Conservation (phyloP, 805 yeast species). For the Zygosaccharomyces bailii region DNA sequence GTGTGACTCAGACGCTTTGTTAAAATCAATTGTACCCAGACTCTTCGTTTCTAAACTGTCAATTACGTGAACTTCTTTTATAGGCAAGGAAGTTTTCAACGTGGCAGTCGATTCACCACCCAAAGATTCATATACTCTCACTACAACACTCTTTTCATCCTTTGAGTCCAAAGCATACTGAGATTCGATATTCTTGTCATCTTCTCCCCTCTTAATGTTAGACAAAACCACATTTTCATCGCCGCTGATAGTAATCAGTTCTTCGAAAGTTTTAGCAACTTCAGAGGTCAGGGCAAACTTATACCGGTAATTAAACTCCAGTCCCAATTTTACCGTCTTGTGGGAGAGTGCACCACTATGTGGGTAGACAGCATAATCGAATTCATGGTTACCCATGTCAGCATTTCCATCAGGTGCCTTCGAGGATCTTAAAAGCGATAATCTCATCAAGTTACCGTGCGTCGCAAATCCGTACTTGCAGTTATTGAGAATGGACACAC, state of each 20-base stretch:
- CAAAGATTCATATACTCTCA: constrained; percentile 80
- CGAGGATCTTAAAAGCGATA: constrained; percentile 83
- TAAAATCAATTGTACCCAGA: constrained; percentile 39
- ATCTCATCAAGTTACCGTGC: constrained; percentile 87
- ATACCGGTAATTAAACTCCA: constrained; percentile 66
- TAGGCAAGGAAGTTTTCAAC: constrained; percentile 45
- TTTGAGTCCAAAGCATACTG: constrained; percentile 44
- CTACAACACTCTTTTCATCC: constrained; percentile 52
- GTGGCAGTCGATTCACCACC: constrained; percentile 70
- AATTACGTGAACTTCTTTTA: constrained; percentile 50
- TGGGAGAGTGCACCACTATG: constrained; percentile 65
- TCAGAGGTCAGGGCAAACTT: constrained; percentile 22
- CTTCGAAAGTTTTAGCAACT: constrained; percentile 22
- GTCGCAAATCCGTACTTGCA: constrained; percentile 89
- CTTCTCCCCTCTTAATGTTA: constrained; percentile 83
- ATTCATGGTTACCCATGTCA: constrained; percentile 83
- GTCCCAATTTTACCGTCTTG: constrained; percentile 68
- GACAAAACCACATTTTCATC: constrained; percentile 63
- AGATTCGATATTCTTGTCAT: constrained; percentile 56
- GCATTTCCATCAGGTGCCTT: constrained; percentile 94
- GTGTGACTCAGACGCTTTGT: constrained; percentile 36
- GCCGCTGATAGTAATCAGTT: constrained; percentile 42
- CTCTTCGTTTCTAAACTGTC: constrained; percentile 55
- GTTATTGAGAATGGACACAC: constrained; percentile 80
- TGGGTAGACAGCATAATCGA: constrained; percentile 81